Base-by-base conservation (phyloP, 2,329 filamentous ascomycete genomes). In the Colletotrichum sp. region DNA sequence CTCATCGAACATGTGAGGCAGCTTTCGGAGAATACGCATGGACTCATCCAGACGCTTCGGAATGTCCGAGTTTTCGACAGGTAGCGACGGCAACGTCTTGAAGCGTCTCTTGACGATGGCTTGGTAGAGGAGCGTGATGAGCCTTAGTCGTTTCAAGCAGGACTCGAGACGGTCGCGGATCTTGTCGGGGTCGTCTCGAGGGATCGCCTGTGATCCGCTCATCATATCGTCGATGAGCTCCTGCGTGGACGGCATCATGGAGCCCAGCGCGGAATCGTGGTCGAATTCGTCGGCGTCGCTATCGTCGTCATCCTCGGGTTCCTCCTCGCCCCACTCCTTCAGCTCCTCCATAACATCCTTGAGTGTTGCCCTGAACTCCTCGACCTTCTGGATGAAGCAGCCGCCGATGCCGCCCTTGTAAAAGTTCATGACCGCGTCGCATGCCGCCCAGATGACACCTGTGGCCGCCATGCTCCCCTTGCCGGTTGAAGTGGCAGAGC, bases 291-390 rank as follows among this genome's bases (percentile, higher is more conserved):
- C 87, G n/a, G 86, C 83, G 28, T 85, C 87, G 2, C 92, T 87
- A 38, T 85, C 86, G 28, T 90, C 88, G 1, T 89, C 87, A 3
- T 92, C 92, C 1, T 92, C 92, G 0, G 90, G 89, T 12, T 91
- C 90, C 79, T 95, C 94, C 2, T 95, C 94, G 24, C 93, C 92
- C 95, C 96, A 98, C 79, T 96, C 95, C 82, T 95, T 95, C 78
- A 98, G 84, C 85, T 98, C 96, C 77, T 94, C 91, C 79, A 97
- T 91, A 0, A 95, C 94, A 85, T 98, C 96, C 79, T 94, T 91
- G 28, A 98, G 86, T 4, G 94, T 91, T 71, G 94, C 94, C 55
- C 92, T 88, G 84, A 93, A 95, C 82, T 96, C 89, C 79, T 95
- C 91, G 3, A 93, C 93, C 81, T 94, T 96, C 78, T 90, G 88